Conservation (phyloP, 2,329 filamentous ascomycete species). For the Colletotrichum liaoningense region DNA sequence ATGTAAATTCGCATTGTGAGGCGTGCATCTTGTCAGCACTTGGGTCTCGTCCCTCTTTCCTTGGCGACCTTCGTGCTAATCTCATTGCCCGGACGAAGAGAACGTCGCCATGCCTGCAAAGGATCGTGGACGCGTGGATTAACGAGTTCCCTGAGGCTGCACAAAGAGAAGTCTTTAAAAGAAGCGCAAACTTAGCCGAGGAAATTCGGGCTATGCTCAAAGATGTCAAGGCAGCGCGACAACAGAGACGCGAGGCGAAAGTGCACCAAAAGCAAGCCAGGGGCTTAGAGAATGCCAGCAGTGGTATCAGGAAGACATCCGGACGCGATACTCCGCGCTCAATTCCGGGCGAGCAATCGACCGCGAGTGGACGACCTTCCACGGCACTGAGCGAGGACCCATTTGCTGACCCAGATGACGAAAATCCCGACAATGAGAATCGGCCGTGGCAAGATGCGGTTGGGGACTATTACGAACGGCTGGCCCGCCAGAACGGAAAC, state of each 20-base stretch:
- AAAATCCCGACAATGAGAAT: neutral
- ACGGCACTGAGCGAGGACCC: neutral
- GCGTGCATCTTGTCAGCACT: conserved; percentile 64
- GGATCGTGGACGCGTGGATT: conserved; percentile 59
- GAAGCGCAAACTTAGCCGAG: conserved; percentile 21
- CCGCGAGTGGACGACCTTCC: neutral
- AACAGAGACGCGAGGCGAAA: neutral
- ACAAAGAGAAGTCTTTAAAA: neutral
- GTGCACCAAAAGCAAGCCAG: neutral
- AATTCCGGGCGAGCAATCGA: neutral
- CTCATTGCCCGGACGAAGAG: conserved; percentile 51
- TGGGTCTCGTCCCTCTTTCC: conserved; percentile 53
- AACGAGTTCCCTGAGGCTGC: conserved; percentile 41
- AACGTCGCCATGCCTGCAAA: conserved; percentile 48
- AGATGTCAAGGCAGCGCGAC: conserved; percentile 30
- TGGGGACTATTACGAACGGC: neutral
- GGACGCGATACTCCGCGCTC: neutral
- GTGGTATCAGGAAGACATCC: neutral
- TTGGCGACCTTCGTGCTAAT: conserved; percentile 59
- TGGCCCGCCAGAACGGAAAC: neutral
- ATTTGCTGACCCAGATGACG: neutral
- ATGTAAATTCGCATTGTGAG: conserved; percentile 56
- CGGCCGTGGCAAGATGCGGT: neutral
- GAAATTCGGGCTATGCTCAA: conserved; percentile 22
- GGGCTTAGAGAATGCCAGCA: neutral